Evolutionary conservation across 768 basidiomycete species (phyloP), one percentile per base, ranked within the genome.

Genomic region (Zangia roseola): DNA sequence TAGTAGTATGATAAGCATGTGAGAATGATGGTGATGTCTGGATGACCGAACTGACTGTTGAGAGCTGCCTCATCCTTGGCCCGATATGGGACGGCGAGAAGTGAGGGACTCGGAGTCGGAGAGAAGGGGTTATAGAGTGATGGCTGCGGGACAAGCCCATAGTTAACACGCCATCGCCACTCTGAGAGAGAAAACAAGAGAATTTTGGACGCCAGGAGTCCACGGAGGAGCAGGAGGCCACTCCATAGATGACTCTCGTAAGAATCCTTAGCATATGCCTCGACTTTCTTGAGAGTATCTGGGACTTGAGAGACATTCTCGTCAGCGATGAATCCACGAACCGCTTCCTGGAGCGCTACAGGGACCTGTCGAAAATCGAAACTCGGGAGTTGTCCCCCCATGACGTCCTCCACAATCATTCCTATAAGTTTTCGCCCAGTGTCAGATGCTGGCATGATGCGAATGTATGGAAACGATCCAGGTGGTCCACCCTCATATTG

Each of bases 141-240:
- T n/a, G n/a, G n/a, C n/a, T n/a, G n/a, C 51, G 53, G 45, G 75
- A 73, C 13, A 8, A 77, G 68, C 1, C 78, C 79, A 50, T 76
- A 80, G 36, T 79, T 73, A 4, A 80, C 77, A 37, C 77, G 56
- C 75, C 76, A 80, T 13, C 76, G 68, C 43, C 67, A 67, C 30
- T 71, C 61, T 30, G 59, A 59, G 0, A 80, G 59, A 2, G 60
- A 59, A 45, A 71, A 71, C 7, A 60, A 38, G 6, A 80, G 61
- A 10, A 80, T 67, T 0, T 74, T 72, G 16, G 64, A 60, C 0
- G 64, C 71, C 17, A 79, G 47, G 3, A 80, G 60, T 2, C 78
- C 78, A 2, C 78, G 72, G 8, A 74, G 65, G 9, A 79, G 64
- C 8, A 80, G 64, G n/a, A 80, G 49, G 34, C 58, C 53, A 20